A percentile compares a stretch with the other conserved stretches of the same genome.
These are phyloP conservation scores for Zymoseptoria brevis DNA, from an alignment of 2,329 filamentous ascomycete genomes.

Conservation along the genomic window DNA sequence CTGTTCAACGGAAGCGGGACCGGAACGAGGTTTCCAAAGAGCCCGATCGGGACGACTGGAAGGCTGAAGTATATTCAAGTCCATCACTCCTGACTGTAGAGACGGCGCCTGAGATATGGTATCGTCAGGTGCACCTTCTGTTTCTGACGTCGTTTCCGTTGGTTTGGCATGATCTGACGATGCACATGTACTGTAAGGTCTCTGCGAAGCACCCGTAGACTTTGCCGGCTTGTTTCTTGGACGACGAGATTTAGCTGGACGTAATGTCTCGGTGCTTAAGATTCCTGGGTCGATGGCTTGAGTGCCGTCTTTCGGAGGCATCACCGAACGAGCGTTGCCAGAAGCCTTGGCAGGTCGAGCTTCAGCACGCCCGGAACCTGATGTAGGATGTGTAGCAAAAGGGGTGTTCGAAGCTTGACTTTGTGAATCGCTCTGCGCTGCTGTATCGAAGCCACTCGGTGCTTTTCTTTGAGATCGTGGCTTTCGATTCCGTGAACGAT, in stretches of 20 bases:
- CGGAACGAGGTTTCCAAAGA: too few species aligned
- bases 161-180: too few species aligned
- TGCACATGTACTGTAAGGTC: not conserved
- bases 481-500: not conserved
- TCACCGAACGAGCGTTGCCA: not conserved
- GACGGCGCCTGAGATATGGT: too few species aligned
- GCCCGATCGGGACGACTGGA: too few species aligned
- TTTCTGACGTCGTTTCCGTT: too few species aligned
- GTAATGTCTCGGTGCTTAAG: not conserved
- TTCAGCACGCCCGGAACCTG: not conserved
- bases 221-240: not conserved
- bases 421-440: not conserved
- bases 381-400: not conserved
- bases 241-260: not conserved
- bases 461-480: not conserved
- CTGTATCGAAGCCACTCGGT: not conserved
- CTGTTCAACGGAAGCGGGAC: too few species aligned
- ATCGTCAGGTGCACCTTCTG: too few species aligned
- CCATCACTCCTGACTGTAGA: too few species aligned
- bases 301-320: not conserved
- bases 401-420: not conserved
- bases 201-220: not conserved
- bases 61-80: too few species aligned
- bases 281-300: not conserved
- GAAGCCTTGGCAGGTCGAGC: not conserved